Percentiles rank a stretch among this genome's conserved stretches.
Evolutionary conservation across 2,329 filamentous ascomycete species (phyloP).

Genomic region (Fusarium albosuccineum): DNA sequence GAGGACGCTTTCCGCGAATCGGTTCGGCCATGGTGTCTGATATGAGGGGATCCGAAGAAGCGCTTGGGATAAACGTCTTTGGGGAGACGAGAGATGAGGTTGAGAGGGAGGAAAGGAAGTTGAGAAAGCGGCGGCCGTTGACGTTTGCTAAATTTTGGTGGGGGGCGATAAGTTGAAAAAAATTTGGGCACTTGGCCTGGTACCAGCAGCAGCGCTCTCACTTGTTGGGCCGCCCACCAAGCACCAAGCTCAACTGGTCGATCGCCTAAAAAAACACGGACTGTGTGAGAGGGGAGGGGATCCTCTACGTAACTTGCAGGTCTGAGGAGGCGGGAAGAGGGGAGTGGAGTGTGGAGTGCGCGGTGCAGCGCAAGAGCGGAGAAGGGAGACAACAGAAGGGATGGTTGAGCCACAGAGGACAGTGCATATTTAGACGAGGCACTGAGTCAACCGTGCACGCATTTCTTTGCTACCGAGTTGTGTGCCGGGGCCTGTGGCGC

Average conservation of each 20-base stretch:
- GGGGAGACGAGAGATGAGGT: conserved; percentile 45
- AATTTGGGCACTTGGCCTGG: conserved; percentile 52
- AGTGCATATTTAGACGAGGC: conserved; percentile 9
- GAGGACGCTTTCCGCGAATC: conserved; percentile 73
- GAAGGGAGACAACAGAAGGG: conserved; percentile 43
- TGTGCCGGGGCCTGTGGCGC: conserved; percentile 31
- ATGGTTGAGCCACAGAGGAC: conserved; percentile 32
- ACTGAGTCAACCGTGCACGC: conserved; percentile 8
- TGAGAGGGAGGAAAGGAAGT: conserved; percentile 52
- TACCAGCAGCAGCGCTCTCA: conserved; percentile 40
- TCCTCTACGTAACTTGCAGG: conserved; percentile 23
- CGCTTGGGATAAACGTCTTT: conserved; percentile 49
- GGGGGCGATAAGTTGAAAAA: conserved; percentile 53
- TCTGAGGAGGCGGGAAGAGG: conserved; percentile 14
- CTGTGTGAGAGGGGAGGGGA: conserved; percentile 38
- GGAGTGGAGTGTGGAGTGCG: conserved; percentile 33
- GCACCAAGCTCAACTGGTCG: conserved; percentile 47
- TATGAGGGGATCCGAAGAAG: conserved; percentile 44
- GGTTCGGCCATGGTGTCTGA: conserved; percentile 70
- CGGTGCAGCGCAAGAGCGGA: conserved; percentile 41
- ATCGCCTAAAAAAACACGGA: conserved; percentile 42
- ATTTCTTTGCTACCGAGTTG: conserved; percentile 4
- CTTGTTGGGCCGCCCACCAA: conserved; percentile 50
- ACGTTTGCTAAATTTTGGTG: conserved; percentile 57
- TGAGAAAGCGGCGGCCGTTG: conserved; percentile 51